These are phyloP conservation scores for Xenosphaeropsis pyriputrescens DNA, from an alignment of 2,329 filamentous ascomycete genomes.

Conservation along the genomic window DNA sequence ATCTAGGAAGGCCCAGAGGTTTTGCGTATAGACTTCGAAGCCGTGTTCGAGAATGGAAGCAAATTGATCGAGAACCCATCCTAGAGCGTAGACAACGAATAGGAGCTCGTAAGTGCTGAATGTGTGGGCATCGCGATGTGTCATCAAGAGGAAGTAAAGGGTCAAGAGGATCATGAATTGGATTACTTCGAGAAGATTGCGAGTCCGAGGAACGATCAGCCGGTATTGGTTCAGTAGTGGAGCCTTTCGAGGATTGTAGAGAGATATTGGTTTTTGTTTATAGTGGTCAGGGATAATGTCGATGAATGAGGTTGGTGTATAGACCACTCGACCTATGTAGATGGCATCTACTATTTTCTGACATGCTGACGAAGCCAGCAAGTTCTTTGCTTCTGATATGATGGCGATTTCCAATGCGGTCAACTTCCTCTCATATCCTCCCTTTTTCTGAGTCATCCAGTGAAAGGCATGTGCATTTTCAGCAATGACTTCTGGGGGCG, in stretches of 20 bases:
- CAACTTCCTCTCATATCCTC: slow-evolving; percentile 32
- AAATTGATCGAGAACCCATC: slow-evolving; percentile 68
- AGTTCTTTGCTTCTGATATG: slow-evolving; percentile 65
- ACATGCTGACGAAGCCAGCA: slow-evolving; percentile 63
- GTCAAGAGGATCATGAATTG: slow-evolving; percentile 58
- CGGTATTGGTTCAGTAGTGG: slow-evolving; percentile 75
- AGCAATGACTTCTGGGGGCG: slow-evolving; percentile 49
- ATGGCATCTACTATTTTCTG: slow-evolving; percentile 74
- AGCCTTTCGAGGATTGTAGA: slow-evolving; percentile 65
- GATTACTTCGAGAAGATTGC: slow-evolving; percentile 59
- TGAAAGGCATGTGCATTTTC: slow-evolving; percentile 29
- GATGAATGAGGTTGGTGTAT: slow-evolving; percentile 69
- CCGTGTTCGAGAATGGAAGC: slow-evolving; percentile 64
- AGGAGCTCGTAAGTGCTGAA: slow-evolving; percentile 44
- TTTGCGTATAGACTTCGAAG: slow-evolving; percentile 74
- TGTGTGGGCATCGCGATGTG: slow-evolving; percentile 40
- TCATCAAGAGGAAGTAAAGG: slow-evolving; percentile 62
- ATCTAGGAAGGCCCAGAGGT: slow-evolving; percentile 79
- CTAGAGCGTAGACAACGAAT: slow-evolving; percentile 61
- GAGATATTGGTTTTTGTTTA: slow-evolving; percentile 67
- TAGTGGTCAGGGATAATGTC: slow-evolving; percentile 78
- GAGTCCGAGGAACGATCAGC: slow-evolving; percentile 64
- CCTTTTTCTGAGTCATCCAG: slow-evolving; percentile 27
- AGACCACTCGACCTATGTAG: slow-evolving; percentile 66
- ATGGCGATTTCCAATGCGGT: slow-evolving; percentile 76